A percentile compares a stretch with the other conserved stretches of the same genome.
These are phyloP conservation scores for Penicillium riverlandense DNA, from an alignment of 495 filamentous ascomycete genomes.

Conservation along the genomic window DNA sequence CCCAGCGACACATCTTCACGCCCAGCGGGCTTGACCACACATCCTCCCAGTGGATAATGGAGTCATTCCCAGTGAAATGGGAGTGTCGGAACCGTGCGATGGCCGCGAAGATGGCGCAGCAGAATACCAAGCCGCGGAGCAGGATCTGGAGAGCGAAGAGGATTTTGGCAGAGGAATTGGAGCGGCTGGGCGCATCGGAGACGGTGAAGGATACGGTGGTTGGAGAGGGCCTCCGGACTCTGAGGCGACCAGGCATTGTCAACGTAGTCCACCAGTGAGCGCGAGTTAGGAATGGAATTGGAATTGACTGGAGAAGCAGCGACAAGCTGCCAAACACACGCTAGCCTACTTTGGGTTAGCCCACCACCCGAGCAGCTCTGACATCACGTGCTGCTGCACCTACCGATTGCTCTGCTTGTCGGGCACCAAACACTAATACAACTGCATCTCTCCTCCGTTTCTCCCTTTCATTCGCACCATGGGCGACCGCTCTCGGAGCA, in stretches of 20 bases:
- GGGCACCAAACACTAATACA: constrained; percentile 6
- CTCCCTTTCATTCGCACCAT: constrained; percentile 15
- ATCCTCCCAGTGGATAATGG: constrained; percentile 19
- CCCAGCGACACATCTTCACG: constrained; percentile 22
- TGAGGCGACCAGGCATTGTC: constrained; percentile 46
- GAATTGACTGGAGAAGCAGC: no score
- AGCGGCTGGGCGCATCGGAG: constrained; percentile 56
- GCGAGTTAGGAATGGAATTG: no score
- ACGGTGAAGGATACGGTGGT: constrained; percentile 84
- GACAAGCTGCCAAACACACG: constrained; percentile 7
- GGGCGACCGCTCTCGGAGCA: constrained; percentile 30
- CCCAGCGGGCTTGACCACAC: constrained; percentile 28
- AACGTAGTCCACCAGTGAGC: neutral
- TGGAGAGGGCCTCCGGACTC: constrained; percentile 66
- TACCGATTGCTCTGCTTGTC: constrained; percentile 5
- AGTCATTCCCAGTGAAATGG: constrained; percentile 16
- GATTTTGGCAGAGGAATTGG: constrained; percentile 50
- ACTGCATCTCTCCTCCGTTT: constrained; percentile 7
- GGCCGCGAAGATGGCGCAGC: constrained; percentile 34
- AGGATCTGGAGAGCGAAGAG: constrained; percentile 42
- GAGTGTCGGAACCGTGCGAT: constrained; percentile 27
- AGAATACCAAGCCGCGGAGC: constrained; percentile 37
- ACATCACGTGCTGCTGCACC: constrained; percentile 18
- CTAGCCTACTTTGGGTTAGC: constrained; percentile 15
- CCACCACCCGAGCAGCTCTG: constrained; percentile 3